Percentiles rank a stretch among this genome's conserved stretches.
Evolutionary conservation across 371 early-diverging fungal species (phyloP).

Genomic region (Mortierella sp.): DNA sequence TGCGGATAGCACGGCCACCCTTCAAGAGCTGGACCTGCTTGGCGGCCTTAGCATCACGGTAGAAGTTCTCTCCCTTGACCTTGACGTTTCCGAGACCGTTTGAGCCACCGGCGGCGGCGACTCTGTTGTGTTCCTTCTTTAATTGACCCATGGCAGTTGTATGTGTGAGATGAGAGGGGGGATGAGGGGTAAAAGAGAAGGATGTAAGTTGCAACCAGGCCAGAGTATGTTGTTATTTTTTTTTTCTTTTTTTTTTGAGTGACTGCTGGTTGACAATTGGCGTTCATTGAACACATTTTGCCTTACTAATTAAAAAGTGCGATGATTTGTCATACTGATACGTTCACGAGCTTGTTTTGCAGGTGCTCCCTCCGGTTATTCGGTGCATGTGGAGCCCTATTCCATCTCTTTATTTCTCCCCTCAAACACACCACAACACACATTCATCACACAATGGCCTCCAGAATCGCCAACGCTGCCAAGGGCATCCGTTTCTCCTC

Average conservation of each 20-base stretch:
- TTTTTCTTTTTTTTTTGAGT: constrained; percentile 27
- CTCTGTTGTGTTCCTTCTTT: constrained; percentile 78
- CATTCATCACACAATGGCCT: constrained; percentile 38
- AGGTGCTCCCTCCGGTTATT: background rate
- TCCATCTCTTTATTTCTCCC: constrained; percentile 11
- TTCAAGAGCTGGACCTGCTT: constrained; percentile 94
- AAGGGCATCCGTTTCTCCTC: constrained; percentile 58
- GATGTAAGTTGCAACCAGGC: background rate
- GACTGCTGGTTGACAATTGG: constrained; percentile 24
- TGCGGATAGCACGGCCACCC: constrained; percentile 90
- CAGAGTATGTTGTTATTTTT: constrained; percentile 11
- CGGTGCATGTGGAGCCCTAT: background rate
- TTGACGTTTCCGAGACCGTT: constrained; percentile 74
- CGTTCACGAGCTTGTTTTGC: constrained; percentile 11
- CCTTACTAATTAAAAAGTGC: background rate
- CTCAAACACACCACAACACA: constrained; percentile 6
- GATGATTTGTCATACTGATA: constrained; percentile 2
- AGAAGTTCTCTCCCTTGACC: constrained; percentile 97
- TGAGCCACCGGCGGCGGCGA: constrained; percentile 66
- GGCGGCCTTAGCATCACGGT: constrained; percentile 95
- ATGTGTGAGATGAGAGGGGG: background rate
- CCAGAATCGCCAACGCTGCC: constrained; percentile 53
- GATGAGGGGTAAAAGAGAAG: constrained; percentile 1
- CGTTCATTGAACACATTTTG: background rate
- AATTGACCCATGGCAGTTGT: constrained; percentile 72